These are phyloP conservation scores for Dichotomopilus funicola DNA, from an alignment of 2,329 filamentous ascomycete species.

Conservation along the genomic window DNA sequence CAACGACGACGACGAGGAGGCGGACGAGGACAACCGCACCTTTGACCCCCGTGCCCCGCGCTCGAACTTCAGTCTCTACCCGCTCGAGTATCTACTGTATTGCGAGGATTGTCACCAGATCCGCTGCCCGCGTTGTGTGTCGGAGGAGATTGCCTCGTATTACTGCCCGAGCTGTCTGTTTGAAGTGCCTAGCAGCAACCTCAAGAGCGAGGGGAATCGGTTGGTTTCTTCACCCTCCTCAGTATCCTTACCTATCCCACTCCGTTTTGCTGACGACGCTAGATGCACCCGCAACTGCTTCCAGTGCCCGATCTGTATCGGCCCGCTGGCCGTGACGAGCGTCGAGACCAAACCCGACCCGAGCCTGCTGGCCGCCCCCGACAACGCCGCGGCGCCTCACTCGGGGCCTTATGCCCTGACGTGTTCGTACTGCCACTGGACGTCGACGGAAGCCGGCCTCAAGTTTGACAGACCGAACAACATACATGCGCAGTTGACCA, in stretches of 20 bases:
- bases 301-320: conserved; percentile 83
- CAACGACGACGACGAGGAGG: conserved; percentile 24
- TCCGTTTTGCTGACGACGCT: conserved; percentile 3
- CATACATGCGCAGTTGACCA: conserved; percentile 72
- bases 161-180: conserved; percentile 95
- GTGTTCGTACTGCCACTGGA: conserved; percentile 92
- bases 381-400: conserved; percentile 32
- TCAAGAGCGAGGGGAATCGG: conserved; percentile 91
- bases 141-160: conserved; percentile 90
- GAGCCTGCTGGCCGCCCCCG: conserved; percentile 37
- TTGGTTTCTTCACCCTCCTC: conserved; percentile 35
- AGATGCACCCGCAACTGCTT: conserved; percentile 94
- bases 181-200: conserved; percentile 86
- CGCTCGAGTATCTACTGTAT: conserved; percentile 87
- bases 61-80: conserved; percentile 87
- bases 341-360: conserved; percentile 52
- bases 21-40: conserved; percentile 66
- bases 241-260: too few species aligned
- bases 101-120: conserved; percentile 98
- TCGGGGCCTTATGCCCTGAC: conserved; percentile 65
- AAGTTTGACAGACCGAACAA: conserved; percentile 85
- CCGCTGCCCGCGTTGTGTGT: conserved; percentile 83
- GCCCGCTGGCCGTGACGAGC: conserved; percentile 68
- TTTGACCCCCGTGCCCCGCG: conserved; percentile 82
- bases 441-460: conserved; percentile 79